Evolutionary conservation across 768 basidiomycete species (phyloP).

Genomic region (Cantharellus cinnabarinus): DNA sequence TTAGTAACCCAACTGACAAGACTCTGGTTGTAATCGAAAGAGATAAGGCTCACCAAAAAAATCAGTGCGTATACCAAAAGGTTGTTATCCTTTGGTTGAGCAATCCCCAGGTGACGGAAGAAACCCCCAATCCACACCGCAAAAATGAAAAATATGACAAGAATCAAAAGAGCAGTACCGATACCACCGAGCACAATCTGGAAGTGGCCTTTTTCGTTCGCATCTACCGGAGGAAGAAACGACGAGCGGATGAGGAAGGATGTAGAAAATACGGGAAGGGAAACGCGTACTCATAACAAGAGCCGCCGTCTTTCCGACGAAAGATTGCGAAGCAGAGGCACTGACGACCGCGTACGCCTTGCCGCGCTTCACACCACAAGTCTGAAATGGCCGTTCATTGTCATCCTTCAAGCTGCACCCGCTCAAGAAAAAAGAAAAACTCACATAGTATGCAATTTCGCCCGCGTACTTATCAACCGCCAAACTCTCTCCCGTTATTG

Average conservation of each 20-base stretch:
- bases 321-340: slow-evolving; percentile 20
- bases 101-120: slow-evolving; percentile 21
- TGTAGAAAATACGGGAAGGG: not conserved
- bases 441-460: slow-evolving; percentile 21
- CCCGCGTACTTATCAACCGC: slow-evolving; percentile 27
- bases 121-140: slow-evolving; percentile 27
- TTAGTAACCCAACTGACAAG: not conserved
- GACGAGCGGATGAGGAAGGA: not conserved
- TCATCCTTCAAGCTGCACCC: not conserved
- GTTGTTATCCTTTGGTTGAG: slow-evolving; percentile 24
- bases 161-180: slow-evolving; percentile 24
- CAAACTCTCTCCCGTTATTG: slow-evolving; percentile 28
- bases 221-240: slow-evolving; percentile 8
- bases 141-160: slow-evolving; percentile 25
- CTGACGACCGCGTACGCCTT: slow-evolving; percentile 21
- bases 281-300: slow-evolving; percentile 18
- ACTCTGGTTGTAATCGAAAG: not conserved
- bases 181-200: slow-evolving; percentile 25
- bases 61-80: slow-evolving; percentile 25
- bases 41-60: slow-evolving; percentile 16
- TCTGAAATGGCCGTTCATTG: not conserved
- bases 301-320: slow-evolving; percentile 27
- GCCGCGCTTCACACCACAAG: slow-evolving; percentile 17
- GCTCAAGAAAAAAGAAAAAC: slow-evolving; percentile 11
- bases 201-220: slow-evolving; percentile 25